A percentile compares a stretch with the other conserved stretches of the same genome.
Conservation (phyloP, 192 early-diverging fungal species). For the Coemansia sp. region DNA sequence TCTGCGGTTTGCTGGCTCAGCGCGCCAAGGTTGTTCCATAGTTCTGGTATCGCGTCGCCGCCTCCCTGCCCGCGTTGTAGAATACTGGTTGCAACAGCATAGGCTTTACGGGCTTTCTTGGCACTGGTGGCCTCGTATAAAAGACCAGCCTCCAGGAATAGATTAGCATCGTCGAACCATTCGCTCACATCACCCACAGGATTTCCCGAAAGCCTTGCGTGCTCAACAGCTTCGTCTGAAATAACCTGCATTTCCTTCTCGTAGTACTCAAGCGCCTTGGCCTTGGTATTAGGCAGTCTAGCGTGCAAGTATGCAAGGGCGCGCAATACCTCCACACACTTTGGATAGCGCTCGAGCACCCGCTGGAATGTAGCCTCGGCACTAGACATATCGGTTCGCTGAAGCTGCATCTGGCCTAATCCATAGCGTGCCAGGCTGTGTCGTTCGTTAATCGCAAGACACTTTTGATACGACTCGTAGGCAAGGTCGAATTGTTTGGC, state of each 20-base stretch:
- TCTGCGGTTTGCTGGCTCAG: constrained; percentile 66
- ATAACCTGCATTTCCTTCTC: constrained; percentile 62
- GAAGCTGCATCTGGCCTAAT: constrained; percentile 72
- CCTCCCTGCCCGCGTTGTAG: constrained; percentile 18
- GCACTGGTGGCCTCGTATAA: constrained; percentile 61
- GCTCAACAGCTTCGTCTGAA: constrained; percentile 55
- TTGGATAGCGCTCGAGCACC: constrained; percentile 58
- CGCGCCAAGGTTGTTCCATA: constrained; percentile 89
- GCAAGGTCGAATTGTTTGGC: constrained; percentile 70
- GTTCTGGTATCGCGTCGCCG: constrained; percentile 55
- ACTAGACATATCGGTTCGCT: constrained; percentile 42
- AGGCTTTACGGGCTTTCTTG: constrained; percentile 50
- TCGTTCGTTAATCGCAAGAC: constrained; percentile 63
- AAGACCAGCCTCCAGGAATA: constrained; percentile 66
- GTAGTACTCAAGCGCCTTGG: constrained; percentile 65
- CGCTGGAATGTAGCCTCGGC: constrained; percentile 59
- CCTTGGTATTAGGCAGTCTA: constrained; percentile 61
- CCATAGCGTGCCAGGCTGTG: constrained; percentile 66
- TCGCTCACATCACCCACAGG: constrained; percentile 1
- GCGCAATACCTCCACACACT: constrained; percentile 65
- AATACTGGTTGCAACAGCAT: constrained; percentile 27
- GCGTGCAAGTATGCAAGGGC: constrained; percentile 64
- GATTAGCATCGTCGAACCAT: constrained; percentile 38
- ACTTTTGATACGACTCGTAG: constrained; percentile 64
- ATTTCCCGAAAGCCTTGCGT: constrained; percentile 17